Base-by-base conservation (phyloP, 2,329 filamentous ascomycete genomes). In the Fusarium papillatum region DNA sequence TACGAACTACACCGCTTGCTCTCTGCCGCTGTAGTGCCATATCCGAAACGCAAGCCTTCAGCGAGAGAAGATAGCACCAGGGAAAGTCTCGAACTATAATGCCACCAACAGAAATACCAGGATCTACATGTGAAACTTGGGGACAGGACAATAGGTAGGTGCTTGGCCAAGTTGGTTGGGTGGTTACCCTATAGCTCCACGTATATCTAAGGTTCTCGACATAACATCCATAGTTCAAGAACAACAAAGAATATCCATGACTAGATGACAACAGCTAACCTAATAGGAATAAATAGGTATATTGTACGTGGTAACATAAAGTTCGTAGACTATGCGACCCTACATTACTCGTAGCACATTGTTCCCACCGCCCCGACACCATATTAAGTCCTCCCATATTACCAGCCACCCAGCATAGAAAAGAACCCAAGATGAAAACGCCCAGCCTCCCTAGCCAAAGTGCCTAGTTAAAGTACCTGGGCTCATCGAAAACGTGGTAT, bases 401-500 rank as follows among this genome's bases (percentile, higher is more conserved):
- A 46, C 65, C 66, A 57, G 29, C 34, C 63, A 62, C 60, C 41
- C 19, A 50, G 43, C 50, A 60, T 68, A 39, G 48, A 46, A 55
- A 46, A 64, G 26, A 68, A 64, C 29, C 67, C 64, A 39, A 53
- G 63, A 29, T 48, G 66, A 55, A 63, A 71, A 70, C 62, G 29
- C 62, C 64, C 72, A 41, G 43, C 38, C 62, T 26, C 24, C 31
- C 16, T n/a, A 46, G 43, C 22, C 9, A 14, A 48, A 36, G 34
- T 55, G 36, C 57, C 62, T 76, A 76, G 61, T 76, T 76, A 75
- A 85, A 93, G 82, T 97, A 98, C 82, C 94, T 90, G 62, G 95
- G 96, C 86, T 97, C 95, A 78, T 98, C 90, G 85, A 99, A 98
- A 36, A 98, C 97, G 84, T 99, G 97, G 84, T 98, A 99, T 72